Evolutionary conservation across 331 rosid genomes (phyloP).

Genomic region (Rhamnella rubrinervis): DNA sequence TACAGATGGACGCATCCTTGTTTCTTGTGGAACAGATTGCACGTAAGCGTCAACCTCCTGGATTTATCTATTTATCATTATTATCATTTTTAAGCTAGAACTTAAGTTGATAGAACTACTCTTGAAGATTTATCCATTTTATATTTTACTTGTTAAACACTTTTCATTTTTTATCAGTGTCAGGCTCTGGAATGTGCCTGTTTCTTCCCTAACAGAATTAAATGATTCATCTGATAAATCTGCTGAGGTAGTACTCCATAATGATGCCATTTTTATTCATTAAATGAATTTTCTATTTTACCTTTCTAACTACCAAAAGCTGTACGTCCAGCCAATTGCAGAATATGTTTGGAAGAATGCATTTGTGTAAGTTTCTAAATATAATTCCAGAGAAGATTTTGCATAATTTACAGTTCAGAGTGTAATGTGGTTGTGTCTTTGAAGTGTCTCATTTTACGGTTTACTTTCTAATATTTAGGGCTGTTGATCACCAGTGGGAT

Average conservation of each 20-base stretch:
- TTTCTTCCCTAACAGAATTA: conserved; percentile 43
- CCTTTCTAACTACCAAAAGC: conserved; percentile 20
- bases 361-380: conserved; percentile 53
- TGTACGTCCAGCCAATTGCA: conserved; percentile 56
- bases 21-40: conserved; percentile 94
- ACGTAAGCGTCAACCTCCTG: conserved; percentile 46
- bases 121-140: conserved; percentile 13
- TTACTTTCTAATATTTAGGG: conserved; percentile 46
- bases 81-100: conserved; percentile 3
- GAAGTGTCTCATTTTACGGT: not conserved
- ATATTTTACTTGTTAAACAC: not conserved
- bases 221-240: conserved; percentile 36
- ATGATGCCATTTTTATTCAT: not conserved
- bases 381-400: conserved; percentile 17
- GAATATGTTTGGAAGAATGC: conserved; percentile 77
- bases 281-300: not conserved
- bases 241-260: conserved; percentile 44
- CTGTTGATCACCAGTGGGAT: conserved; percentile 90
- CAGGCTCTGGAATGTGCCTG: conserved; percentile 82
- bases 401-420: not conserved
- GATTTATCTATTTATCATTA: not conserved
- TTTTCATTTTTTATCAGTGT: conserved; percentile 40
- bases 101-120: not conserved
- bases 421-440: not conserved
- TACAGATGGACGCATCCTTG: conserved; percentile 72